phyloP scores from a whole-genome alignment of 768 basidiomycete species.

The Boletus subcaerulescens region DNA sequence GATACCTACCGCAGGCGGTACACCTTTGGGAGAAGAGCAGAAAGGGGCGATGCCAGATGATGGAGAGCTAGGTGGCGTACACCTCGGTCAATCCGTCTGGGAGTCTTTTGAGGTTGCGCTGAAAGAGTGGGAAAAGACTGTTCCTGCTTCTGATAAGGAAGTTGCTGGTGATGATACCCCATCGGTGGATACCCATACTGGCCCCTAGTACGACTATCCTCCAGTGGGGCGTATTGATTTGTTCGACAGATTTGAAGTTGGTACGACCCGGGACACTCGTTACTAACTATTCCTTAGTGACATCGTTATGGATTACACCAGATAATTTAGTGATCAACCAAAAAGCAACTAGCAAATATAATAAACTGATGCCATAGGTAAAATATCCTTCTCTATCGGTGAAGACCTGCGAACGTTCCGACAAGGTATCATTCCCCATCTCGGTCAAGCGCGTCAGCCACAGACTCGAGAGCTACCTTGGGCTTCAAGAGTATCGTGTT shows the following conservation, averaged over 20 bases:
- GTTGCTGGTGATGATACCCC: conserved; percentile 21
- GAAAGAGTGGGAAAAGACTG: conserved; percentile 59
- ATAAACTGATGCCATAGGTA: conserved; percentile 22
- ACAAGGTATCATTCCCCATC: conserved; percentile 18
- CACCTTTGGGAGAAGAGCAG: conserved; percentile 27
- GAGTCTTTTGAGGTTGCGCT: conserved; percentile 68
- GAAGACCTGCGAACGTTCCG: not conserved
- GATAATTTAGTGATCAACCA: conserved; percentile 26
- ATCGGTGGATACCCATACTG: conserved; percentile 23
- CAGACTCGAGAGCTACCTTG: conserved; percentile 46
- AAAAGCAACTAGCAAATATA: conserved; percentile 22
- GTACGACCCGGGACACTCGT: not conserved
- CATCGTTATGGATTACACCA: conserved; percentile 1
- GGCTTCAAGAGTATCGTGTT: conserved; percentile 49
- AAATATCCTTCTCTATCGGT: not conserved
- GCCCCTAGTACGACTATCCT: conserved; percentile 10
- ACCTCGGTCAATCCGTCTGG: conserved; percentile 68
- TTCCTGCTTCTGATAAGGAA: conserved; percentile 20
- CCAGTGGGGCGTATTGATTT: not conserved
- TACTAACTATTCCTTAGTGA: conserved; percentile 5
- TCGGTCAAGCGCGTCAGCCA: conserved; percentile 30
- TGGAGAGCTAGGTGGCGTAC: conserved; percentile 69
- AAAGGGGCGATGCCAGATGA: conserved; percentile 51
- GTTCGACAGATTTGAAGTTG: not conserved
- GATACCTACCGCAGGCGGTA: conserved; percentile 31